Percentiles rank a stretch among this genome's conserved stretches.
These are phyloP conservation scores for Candida sp. DNA, from an alignment of 1,139 yeast species.

Conservation along the genomic window DNA sequence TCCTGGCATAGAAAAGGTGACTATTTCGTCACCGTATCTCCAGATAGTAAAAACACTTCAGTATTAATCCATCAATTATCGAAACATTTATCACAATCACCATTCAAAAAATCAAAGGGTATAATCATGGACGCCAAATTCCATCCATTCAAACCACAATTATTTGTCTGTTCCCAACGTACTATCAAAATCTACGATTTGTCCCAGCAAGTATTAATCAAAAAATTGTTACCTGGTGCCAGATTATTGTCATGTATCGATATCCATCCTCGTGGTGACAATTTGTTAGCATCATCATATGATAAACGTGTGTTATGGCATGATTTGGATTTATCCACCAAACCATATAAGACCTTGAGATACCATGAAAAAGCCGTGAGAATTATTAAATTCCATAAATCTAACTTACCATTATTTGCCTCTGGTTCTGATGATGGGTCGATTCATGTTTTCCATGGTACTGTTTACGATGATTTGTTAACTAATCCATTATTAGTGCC, in stretches of 20 bases:
- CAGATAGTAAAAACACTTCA: constrained; percentile 84
- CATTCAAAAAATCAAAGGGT: constrained; percentile 91
- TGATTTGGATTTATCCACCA: constrained; percentile 82
- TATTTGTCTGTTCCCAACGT: constrained; percentile 92
- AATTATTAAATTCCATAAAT: constrained; percentile 81
- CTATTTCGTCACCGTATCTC: constrained; percentile 91
- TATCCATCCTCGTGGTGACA: constrained; percentile 96
- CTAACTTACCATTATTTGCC: constrained; percentile 83
- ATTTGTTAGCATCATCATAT: constrained; percentile 85
- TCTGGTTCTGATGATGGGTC: constrained; percentile 96
- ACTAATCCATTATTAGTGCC: constrained; percentile 96
- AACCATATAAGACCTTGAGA: constrained; percentile 94
- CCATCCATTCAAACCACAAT: constrained; percentile 95
- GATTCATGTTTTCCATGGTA: constrained; percentile 94
- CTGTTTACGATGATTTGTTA: constrained; percentile 94
- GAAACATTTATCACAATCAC: constrained; percentile 95
- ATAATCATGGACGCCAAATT: constrained; percentile 93
- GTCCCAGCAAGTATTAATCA: constrained; percentile 77
- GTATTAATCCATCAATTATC: constrained; percentile 93
- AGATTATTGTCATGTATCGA: constrained; percentile 92
- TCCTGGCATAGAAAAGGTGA: constrained; percentile 99
- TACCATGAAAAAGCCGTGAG: constrained; percentile 96
- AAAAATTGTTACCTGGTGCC: constrained; percentile 92
- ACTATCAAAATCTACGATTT: constrained; percentile 88
- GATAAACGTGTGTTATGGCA: constrained; percentile 98